These are phyloP conservation scores for Calcarisporium arbuscula DNA, from an alignment of 2,329 filamentous ascomycete species.

Conservation along the genomic window DNA sequence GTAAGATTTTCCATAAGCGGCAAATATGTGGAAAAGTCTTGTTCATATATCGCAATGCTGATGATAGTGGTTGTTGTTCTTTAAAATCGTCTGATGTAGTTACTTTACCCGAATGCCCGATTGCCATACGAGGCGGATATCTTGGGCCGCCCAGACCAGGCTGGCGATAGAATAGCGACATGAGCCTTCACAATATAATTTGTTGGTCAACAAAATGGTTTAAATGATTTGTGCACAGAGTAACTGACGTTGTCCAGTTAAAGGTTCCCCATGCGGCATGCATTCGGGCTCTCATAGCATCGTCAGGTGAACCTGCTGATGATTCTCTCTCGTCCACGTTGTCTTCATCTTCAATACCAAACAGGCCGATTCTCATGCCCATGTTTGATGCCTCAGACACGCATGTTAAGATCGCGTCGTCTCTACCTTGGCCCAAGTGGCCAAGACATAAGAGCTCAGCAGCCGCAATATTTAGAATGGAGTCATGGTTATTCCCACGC, in stretches of 20 bases:
- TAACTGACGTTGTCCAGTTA: slow-evolving; percentile 31
- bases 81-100: too few relatives aligned
- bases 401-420: slow-evolving; percentile 26
- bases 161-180: slow-evolving; percentile 6
- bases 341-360: slow-evolving; percentile 13
- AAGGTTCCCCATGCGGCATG: slow-evolving; percentile 26
- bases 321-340: slow-evolving; percentile 3
- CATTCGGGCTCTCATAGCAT: slow-evolving; percentile 9
- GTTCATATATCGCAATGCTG: slow-evolving; percentile 17
- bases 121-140: neutral
- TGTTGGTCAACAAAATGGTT: too few relatives aligned
- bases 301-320: too few relatives aligned
- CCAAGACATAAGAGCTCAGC: slow-evolving; percentile 26
- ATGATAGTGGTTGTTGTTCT: too few relatives aligned
- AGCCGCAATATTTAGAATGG: slow-evolving; percentile 22
- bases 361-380: slow-evolving; percentile 23
- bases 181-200: too few relatives aligned
- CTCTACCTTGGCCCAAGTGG: slow-evolving; percentile 26
- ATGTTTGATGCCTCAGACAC: slow-evolving; percentile 21
- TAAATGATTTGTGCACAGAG: too few relatives aligned
- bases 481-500: slow-evolving; percentile 10
- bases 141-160: slow-evolving; percentile 3
- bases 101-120: too few relatives aligned
- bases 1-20: slow-evolving; percentile 31
- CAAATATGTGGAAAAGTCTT: slow-evolving; percentile 24